Base-by-base conservation (phyloP, 148 eudicot species). In the Oxyria digyna region DNA sequence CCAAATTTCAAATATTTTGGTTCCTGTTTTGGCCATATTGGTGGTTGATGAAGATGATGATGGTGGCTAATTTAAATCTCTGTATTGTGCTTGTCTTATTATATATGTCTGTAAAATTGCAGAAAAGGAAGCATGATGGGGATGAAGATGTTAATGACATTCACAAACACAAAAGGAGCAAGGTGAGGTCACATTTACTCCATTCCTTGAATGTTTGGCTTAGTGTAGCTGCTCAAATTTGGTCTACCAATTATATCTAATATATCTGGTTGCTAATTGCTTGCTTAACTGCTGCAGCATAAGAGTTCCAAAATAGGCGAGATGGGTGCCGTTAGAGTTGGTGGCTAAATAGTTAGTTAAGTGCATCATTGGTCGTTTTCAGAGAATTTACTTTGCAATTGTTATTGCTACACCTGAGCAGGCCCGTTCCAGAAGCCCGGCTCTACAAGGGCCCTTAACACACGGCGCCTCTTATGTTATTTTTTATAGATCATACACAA, bases 51-150 rank as follows among this genome's bases (percentile, higher is more conserved):
- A n/a, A 35, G 38, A 35, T 35, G 3, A 6, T 35, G 38, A 35
- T 35, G 38, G n/a, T n/a, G n/a, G n/a, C n/a, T n/a, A n/a, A n/a
- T 57, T 57, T 17, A 4, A 57, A 11, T 8, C 8, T 57, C 33
- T 55, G 14, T 12, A 23, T 42, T 38, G 40, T 67, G 12, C 48
- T 21, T 18, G 48, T 42, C 29, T 8, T 18, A 14, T 38, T 33
- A 23, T 62, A 35, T 6, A 23, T 75, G 67, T 75, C 17, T 67
- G 66, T 72, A 54, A 8, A 43, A 73, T 79, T 65, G 62, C 86
- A 94, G 99, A 94, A 94, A 82, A 88, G 96, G 81, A 94, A 91
- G 85, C 92, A 88, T 80, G 97, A 91, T 42, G 87, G 87, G 46
- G 92, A 87, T 69, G 97, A 84, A 73, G 92, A 91, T 73, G 77